Evolutionary conservation across 139 green algal species (phyloP).

Genomic region (Medakamo hakoo): DNA sequence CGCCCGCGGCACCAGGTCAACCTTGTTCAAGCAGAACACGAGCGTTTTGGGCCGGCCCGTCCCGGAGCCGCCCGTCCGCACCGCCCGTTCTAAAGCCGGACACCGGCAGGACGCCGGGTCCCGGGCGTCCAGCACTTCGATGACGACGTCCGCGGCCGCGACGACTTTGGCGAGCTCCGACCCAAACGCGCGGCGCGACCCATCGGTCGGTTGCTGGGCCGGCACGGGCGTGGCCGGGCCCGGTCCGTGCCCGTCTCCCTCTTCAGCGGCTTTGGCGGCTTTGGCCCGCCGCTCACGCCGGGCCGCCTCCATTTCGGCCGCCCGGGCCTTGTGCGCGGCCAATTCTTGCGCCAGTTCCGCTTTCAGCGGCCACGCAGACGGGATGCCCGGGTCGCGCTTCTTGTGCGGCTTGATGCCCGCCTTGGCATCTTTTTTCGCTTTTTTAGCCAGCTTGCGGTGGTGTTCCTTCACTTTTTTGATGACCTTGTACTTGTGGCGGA

Average conservation of each 20-base stretch:
- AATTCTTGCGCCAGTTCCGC: constrained; percentile 86
- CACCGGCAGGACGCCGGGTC: constrained; percentile 84
- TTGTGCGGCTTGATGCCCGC: constrained; percentile 32
- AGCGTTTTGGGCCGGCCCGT: constrained; percentile 73
- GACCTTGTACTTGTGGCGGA: constrained; percentile 93
- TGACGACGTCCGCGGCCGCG: constrained; percentile 79
- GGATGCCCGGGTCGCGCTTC: constrained; percentile 85
- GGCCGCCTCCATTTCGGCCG: constrained; percentile 32
- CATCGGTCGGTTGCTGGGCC: constrained; percentile 20
- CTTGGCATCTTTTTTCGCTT: constrained; percentile 65
- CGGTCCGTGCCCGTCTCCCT: constrained; percentile 14
- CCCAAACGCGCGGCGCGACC: constrained; percentile 73
- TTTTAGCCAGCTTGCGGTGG: constrained; percentile 42
- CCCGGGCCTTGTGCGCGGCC: constrained; percentile 50
- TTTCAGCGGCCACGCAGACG: constrained; percentile 82
- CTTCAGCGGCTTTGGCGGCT: neutral
- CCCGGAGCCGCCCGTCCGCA: constrained; percentile 27
- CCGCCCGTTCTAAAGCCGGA: constrained; percentile 78
- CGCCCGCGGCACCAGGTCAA: constrained; percentile 84
- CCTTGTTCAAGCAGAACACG: constrained; percentile 97
- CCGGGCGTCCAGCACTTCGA: constrained; percentile 86
- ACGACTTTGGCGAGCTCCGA: constrained; percentile 86
- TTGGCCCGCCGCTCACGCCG: neutral
- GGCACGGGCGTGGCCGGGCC: neutral
- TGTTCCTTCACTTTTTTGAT: constrained; percentile 43